These are phyloP conservation scores for Suillus subluteus DNA, from an alignment of 768 basidiomycete species.

Conservation along the genomic window DNA sequence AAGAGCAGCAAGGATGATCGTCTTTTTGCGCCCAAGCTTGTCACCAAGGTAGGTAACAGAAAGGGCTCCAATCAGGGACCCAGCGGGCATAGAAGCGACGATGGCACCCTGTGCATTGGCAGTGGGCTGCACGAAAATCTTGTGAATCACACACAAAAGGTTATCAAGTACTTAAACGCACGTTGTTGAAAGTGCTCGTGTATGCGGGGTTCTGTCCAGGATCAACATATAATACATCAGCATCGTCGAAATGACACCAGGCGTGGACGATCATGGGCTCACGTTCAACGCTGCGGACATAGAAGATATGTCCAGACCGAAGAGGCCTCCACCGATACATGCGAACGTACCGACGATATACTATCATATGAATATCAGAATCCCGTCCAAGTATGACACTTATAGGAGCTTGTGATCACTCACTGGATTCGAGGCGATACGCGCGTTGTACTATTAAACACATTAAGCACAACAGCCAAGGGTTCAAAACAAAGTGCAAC, in stretches of 20 bases:
- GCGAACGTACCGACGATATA: conserved; percentile 81
- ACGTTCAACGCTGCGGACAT: conserved; percentile 77
- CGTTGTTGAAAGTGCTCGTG: conserved; percentile 27
- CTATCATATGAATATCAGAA: conserved; percentile 36
- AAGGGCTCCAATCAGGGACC: conserved; percentile 66
- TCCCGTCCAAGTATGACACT: neutral
- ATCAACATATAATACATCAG: conserved; percentile 1
- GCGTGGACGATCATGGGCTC: conserved; percentile 18
- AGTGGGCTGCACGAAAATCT: conserved; percentile 39
- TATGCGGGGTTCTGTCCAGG: conserved; percentile 31
- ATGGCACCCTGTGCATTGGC: conserved; percentile 70
- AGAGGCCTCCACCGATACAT: conserved; percentile 80
- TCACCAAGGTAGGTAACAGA: conserved; percentile 67
- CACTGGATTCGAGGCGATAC: conserved; percentile 64
- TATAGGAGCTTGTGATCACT: conserved; percentile 16
- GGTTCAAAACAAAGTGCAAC: conserved; percentile 1
- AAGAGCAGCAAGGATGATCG: conserved; percentile 65
- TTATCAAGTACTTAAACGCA: conserved; percentile 14
- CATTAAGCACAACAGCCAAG: conserved; percentile 9
- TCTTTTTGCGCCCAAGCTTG: conserved; percentile 63
- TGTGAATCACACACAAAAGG: conserved; percentile 8
- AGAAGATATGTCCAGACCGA: conserved; percentile 82
- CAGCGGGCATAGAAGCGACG: conserved; percentile 80
- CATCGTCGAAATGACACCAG: neutral
- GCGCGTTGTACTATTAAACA: conserved; percentile 49